Percentiles rank a stretch among this genome's conserved stretches.
phyloP scores from a whole-genome alignment of 164 flowering plant genomes.

The Magnolia kwangsiensis region DNA sequence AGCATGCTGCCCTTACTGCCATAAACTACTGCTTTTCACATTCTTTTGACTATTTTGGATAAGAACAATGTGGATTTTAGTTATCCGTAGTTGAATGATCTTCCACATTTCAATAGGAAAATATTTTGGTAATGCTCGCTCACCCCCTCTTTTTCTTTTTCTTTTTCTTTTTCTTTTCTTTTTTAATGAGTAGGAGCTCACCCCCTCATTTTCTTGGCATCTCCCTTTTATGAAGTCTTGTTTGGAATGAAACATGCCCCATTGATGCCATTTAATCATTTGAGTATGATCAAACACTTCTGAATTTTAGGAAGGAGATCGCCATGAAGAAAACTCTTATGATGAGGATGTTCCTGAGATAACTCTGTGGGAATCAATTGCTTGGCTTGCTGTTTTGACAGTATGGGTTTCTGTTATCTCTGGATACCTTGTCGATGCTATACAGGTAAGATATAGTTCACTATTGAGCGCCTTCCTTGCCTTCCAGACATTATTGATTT shows the following conservation, averaged over 20 bases:
- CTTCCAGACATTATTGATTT: too few species aligned
- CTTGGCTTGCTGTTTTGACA: constrained; percentile 58
- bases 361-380: constrained; percentile 54
- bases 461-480: not conserved
- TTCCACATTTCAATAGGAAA: not conserved
- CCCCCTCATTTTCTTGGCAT: not conserved
- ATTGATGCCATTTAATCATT: not conserved
- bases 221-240: not conserved
- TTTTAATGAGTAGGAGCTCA: too few species aligned
- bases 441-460: constrained; percentile 38
- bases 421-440: constrained; percentile 70
- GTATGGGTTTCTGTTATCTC: constrained; percentile 57
- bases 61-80: too few species aligned
- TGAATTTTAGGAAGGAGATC: constrained; percentile 31
- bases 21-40: too few species aligned
- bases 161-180: too few species aligned
- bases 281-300: not conserved
- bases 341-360: constrained; percentile 63
- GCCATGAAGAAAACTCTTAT: constrained; percentile 28
- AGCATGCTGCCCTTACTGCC: too few species aligned
- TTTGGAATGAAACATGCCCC: not conserved
- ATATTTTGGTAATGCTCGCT: not conserved
- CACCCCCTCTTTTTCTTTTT: not conserved
- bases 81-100: too few species aligned
- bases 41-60: too few species aligned